These are phyloP conservation scores for Phyllosticta paracitricarpa DNA, from an alignment of 2,329 filamentous ascomycete genomes.

Conservation along the genomic window DNA sequence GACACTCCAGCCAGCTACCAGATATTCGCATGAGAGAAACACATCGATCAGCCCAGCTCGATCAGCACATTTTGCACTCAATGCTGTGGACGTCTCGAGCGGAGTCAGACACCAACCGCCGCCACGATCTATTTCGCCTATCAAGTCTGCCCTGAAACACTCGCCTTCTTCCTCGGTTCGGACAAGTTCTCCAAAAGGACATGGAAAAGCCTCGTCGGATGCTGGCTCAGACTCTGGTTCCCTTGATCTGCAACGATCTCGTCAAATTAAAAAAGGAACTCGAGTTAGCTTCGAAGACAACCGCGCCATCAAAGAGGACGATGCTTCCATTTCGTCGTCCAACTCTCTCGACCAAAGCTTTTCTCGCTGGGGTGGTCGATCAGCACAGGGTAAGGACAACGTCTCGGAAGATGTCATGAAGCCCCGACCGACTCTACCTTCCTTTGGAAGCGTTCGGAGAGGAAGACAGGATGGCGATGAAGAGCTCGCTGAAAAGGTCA, in stretches of 20 bases:
- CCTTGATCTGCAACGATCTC: constrained; percentile 12
- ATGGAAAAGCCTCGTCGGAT: constrained; percentile 27
- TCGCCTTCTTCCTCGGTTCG: constrained; percentile 43
- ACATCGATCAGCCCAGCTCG: constrained; percentile 52
- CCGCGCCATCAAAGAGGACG: background rate
- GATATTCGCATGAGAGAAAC: constrained; percentile 18
- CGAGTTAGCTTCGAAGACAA: constrained; percentile 60
- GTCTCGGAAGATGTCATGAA: constrained; percentile 59
- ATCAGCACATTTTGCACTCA: constrained; percentile 55
- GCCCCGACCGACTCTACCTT: constrained; percentile 62
- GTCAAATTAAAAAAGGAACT: constrained; percentile 52
- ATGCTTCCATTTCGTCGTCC: constrained; percentile 36
- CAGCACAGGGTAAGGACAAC: constrained; percentile 39
- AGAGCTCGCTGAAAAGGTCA: constrained; percentile 43
- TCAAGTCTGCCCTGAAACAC: constrained; percentile 67
- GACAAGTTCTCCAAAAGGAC: constrained; percentile 24
- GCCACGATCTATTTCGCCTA: constrained; percentile 60
- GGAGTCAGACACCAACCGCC: constrained; percentile 58
- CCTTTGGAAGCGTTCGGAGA: constrained; percentile 63
- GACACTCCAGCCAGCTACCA: background rate
- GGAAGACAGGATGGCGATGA: constrained; percentile 39
- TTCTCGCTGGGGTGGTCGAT: constrained; percentile 35
- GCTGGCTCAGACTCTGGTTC: constrained; percentile 21
- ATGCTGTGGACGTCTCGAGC: constrained; percentile 41
- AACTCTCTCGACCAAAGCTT: constrained; percentile 15